Evolutionary conservation across 768 basidiomycete species (phyloP), one percentile per base, ranked within the genome.

Genomic region (Lanmaoa rubissima): DNA sequence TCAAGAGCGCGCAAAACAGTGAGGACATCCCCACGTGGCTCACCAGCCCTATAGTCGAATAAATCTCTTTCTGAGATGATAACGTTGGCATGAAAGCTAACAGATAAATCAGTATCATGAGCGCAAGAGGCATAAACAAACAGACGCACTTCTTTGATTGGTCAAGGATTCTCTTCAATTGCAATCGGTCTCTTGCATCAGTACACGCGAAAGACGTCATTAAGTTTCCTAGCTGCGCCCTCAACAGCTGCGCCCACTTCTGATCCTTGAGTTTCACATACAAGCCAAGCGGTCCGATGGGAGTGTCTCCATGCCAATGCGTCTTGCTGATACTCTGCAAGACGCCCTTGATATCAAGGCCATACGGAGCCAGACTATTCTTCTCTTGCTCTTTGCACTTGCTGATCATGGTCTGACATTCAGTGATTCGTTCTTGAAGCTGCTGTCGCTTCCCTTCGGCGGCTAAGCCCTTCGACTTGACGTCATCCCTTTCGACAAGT

Each of bases 1-100:
- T n/a, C n/a, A n/a, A n/a, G n/a, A n/a, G n/a, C n/a, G n/a, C 93
- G 87, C 26, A 96, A 77, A 26, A 95, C 81, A 7, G 95, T 98
- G 4, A 84, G 75, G 50, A 86, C 79, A 21, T 79, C 57, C 19
- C 66, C 66, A 2, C 81, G 79, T 12, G 89, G 87, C 65, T 96
- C 93, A 28, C 94, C 94, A 1, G 62, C 57, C 38, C 78, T 77
- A 63, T 82, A 95, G 65, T 97, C 92, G 68, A 97, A 98, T 40
- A 90, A 61, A 64, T 95, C 93, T 39, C 79, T 84, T 55, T 82
- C 78, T 24, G 82, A 79, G 51, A 88, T 84, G 61, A 90, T 78
- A 57, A 94, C 83, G 7, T 72, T 73, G 24, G 70, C 74, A 24
- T 79, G 69, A 10, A 41, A 54, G 60, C 88, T 90, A 57, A 16